These are phyloP conservation scores for Phtheirospermum japonicum DNA, from an alignment of 257 asterid species.

Conservation along the genomic window DNA sequence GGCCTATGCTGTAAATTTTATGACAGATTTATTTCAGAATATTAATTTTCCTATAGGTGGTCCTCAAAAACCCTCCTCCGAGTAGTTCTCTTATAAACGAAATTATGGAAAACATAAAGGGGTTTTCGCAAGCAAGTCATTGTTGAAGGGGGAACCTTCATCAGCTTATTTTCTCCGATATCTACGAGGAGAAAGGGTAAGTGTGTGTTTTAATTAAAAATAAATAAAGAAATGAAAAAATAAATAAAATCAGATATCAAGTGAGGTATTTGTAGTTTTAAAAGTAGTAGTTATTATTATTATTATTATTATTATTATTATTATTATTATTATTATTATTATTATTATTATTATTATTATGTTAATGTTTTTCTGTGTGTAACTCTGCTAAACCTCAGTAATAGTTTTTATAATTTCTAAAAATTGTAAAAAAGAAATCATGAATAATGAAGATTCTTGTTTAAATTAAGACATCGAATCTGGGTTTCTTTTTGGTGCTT, in stretches of 20 bases:
- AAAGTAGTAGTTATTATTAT: no score
- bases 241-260: no score
- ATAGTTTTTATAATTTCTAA: neutral
- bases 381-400: neutral
- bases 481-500: conserved; percentile 1
- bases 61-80: conserved; percentile 94
- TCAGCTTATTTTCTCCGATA: conserved; percentile 57
- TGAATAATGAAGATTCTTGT: neutral
- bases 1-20: neutral
- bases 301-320: no score
- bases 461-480: neutral
- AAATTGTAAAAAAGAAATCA: neutral
- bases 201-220: conserved; percentile 21
- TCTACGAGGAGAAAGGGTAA: conserved; percentile 79
- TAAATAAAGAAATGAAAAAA: no score
- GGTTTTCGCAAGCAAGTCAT: conserved; percentile 70
- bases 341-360: no score
- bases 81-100: conserved; percentile 86
- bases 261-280: no score
- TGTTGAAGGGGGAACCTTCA: conserved; percentile 83
- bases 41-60: conserved; percentile 46
- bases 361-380: neutral
- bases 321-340: no score
- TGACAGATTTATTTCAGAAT: conserved; percentile 6
- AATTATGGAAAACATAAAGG: conserved; percentile 80